Base-by-base conservation (phyloP, 2,329 filamentous ascomycete genomes). In the Pseudogymnoascus pannorum region DNA sequence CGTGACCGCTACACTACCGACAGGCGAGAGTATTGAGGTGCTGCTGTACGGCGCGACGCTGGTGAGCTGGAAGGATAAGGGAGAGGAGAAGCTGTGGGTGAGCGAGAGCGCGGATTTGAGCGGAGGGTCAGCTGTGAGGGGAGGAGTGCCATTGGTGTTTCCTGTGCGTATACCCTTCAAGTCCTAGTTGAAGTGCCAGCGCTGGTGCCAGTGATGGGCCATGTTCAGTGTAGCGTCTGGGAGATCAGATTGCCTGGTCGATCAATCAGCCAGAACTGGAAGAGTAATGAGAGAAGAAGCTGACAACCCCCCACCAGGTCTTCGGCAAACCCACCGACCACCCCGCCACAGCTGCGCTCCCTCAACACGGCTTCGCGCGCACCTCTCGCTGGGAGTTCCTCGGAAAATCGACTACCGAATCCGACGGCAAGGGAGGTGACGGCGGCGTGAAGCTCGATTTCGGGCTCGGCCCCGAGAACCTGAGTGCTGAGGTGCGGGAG, bases 281-380 rank as follows among this genome's bases (percentile, higher is more conserved):
- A 3, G 6, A 20, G 6, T 16, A 11, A 42, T 12, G 33, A 35
- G 20, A n/a, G 33, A 26, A 58, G 20, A 58, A 38, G 48, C 60
- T 64, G 12, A 51, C 22, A 51, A 9, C 7, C 2, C 22, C 7
- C 2, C 5, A 58, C 35, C 62, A 92, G 91, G 86, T 92, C 72
- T 99, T 99, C 72, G 94, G 94, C 29, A 88, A 88, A 40, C 85
- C 88, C 11, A 87, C 89, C 59, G 81, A 87, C 67, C 87, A 92
- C 74, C 85, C 88, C 66, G 81, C 88, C n/a, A 94, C 91, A 26
- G 84, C 85, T 59, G 78, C 84, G 66, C 87, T 99, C 24, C 87
- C 92, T 3, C 92, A 97, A 77, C 94, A 97, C 78, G 94, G 94
- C 67, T 96, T 99, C 75, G 94, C 93, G 38, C 91, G 94, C 68